Evolutionary conservation across 2,329 filamentous ascomycete species (phyloP), one percentile per base, ranked within the genome.

Genomic region (Nannizziopsis arthrosporioides): DNA sequence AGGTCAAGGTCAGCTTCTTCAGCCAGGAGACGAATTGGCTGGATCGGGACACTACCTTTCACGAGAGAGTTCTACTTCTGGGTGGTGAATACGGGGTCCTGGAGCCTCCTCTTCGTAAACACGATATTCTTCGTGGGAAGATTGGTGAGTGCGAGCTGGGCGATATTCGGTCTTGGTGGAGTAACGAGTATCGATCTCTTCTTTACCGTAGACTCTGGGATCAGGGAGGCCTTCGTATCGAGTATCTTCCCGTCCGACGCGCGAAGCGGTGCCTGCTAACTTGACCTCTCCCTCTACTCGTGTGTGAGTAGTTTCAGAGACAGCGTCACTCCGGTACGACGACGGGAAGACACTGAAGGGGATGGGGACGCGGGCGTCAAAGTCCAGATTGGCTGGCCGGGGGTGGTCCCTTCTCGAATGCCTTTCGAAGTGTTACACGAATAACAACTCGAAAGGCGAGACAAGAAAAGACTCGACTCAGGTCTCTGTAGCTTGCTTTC

Each of bases 331-430:
- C 73, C 84, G 81, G 80, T 95, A 96, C 74, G 88, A 86, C 73
- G 88, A 94, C 77, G 90, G 90, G 82, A 96, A 95, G 84, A 95
- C 85, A 85, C 88, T 95, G 82, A 95, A 94, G 76, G 90, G 90
- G 75, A 96, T 92, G 78, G 90, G 87, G 74, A 95, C 85, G 74
- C 88, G 85, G 75, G 89, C 88, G 85, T 94, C 89, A 92, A 94
- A 95, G 86, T 95, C 89, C 89, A 95, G 89, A 78, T 87, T 95
- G 86, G 76, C 86, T 84, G 84, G 81, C 82, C 84, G 81, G 73
- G 68, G 70, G 71, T 73, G 74, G 80, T 73, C 79, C 77, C 76
- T 80, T 82, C 82, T 85, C 79, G 78, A 80, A 80, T 66, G 63
- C 63, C 66, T 68, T 67, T 66, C 66, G 66, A 68, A 69, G 61